Base-by-base conservation (phyloP, 139 green algal species). In the Coccomyxa sp. region DNA sequence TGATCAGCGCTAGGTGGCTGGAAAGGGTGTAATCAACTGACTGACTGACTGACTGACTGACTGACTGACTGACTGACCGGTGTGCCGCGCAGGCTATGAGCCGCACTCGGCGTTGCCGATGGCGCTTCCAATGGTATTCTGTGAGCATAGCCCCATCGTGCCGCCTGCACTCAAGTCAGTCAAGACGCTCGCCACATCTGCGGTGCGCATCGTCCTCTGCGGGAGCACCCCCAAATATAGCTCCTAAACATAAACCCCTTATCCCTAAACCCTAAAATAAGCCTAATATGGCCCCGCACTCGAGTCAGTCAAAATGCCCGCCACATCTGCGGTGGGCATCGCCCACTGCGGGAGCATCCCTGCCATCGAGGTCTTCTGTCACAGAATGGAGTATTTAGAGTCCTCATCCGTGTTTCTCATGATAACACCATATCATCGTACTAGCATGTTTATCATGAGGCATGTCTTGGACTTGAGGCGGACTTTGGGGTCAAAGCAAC, bases 81-180 rank as follows among this genome's bases (percentile, higher is more conserved):
- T 21, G 32, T 59, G 38, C 38, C 7, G 38, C 10, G 28, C 83
- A 86, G 84, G 79, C 15, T 80, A 79, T 67, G 89, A 93, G 79
- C 89, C 89, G 7, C 89, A 93, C 60, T 90, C 85, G 17, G 81
- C 81, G 13, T 79, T 93, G 76, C 89, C 89, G 11, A 84, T 84
- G 12, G 89, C 82, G 0, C 67, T 91, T 32, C 86, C 86, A 10
- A 76, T 83, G 18, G 84, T 85, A 13, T 90, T 93, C 66, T 83
- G 79, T 23, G 68, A 84, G 25, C 79, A 68, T 12, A 58, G 31
- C 28, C 31, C 45, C 21, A 31, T 67, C 10, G 21, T 82, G 28
- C 83, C 81, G 25, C 59, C 45, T 10, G 75, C 58, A 13, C 79
- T 86, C 12, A 31, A 38, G 12, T 31, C 74, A 13, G 67, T 83